phyloP scores from a whole-genome alignment of 192 early-diverging fungal genomes.

The Kappamyces sp. region DNA sequence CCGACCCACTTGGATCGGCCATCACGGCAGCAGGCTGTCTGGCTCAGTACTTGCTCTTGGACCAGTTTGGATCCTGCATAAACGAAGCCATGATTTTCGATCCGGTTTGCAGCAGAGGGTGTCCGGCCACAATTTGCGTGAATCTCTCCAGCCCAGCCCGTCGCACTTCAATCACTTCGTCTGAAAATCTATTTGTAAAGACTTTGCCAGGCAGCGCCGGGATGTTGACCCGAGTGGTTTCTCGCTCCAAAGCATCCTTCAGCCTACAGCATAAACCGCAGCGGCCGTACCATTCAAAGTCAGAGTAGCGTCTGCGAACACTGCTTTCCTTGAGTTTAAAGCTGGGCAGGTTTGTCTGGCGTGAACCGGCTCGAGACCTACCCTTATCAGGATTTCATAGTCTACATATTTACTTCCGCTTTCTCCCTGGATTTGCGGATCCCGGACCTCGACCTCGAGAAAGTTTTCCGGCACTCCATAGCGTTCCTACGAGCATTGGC shows the following conservation, averaged over 20 bases:
- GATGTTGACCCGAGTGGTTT: conserved; percentile 89
- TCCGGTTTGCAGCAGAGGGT: conserved; percentile 95
- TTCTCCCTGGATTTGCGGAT: conserved; percentile 78
- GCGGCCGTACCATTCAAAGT: conserved; percentile 91
- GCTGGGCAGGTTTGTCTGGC: conserved; percentile 89
- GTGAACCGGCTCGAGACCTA: conserved; percentile 35
- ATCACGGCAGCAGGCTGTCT: too few species aligned
- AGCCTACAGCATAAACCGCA: not conserved
- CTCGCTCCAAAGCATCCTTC: conserved; percentile 86
- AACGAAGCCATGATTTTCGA: conserved; percentile 84
- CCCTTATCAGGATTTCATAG: conserved; percentile 90
- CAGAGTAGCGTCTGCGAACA: conserved; percentile 90
- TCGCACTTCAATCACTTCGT: conserved; percentile 91
- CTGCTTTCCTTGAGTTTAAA: conserved; percentile 81
- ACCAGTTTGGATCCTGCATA: conserved; percentile 88
- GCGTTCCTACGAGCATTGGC: conserved; percentile 26
- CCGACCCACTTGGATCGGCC: not conserved
- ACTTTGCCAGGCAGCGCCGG: conserved; percentile 95
- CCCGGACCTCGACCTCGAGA: conserved; percentile 88
- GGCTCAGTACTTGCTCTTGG: conserved; percentile 60
- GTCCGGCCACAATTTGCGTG: conserved; percentile 88
- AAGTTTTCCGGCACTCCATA: conserved; percentile 97
- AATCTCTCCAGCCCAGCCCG: conserved; percentile 89
- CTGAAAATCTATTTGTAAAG: conserved; percentile 90
- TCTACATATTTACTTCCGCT: conserved; percentile 87